phyloP scores from a whole-genome alignment of 2,329 filamentous ascomycete genomes.

The Penicillium sp. region DNA sequence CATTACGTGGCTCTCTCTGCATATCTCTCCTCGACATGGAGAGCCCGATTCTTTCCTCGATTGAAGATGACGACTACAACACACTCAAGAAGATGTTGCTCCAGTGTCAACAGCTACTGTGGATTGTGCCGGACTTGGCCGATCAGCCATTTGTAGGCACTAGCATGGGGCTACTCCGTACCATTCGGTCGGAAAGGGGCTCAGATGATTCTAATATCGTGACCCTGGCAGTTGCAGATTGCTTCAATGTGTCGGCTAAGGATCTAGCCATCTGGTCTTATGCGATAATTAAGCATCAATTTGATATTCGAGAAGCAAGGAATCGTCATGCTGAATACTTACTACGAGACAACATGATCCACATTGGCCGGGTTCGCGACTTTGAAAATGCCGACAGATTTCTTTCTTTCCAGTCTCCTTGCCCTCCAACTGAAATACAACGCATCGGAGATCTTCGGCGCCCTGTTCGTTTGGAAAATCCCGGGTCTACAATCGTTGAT shows the following conservation, averaged over 20 bases:
- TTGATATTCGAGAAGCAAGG: not conserved
- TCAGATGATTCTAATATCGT: constrained; percentile 23
- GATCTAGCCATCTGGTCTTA: not conserved
- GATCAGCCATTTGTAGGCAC: constrained; percentile 13
- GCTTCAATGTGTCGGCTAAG: not conserved
- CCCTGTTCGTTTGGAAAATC: constrained; percentile 11
- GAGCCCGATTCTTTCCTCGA: constrained; percentile 1
- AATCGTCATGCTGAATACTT: constrained; percentile 26
- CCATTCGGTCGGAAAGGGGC: constrained; percentile 25
- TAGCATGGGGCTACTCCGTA: constrained; percentile 23
- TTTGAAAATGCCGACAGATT: constrained; percentile 18
- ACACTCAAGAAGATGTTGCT: constrained; percentile 12
- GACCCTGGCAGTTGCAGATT: constrained; percentile 10
- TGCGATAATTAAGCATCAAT: constrained; percentile 20
- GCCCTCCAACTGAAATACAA: constrained; percentile 3
- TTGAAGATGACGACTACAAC: constrained; percentile 5
- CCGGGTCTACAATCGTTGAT: not conserved
- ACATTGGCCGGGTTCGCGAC: constrained; percentile 22
- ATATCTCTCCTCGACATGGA: constrained; percentile 23
- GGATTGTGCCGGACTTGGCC: constrained; percentile 13
- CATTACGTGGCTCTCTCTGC: constrained; percentile 4
- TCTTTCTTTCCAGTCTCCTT: constrained; percentile 12
- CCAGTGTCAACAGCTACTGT: constrained; percentile 16
- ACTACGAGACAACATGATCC: constrained; percentile 11
- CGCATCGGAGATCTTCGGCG: constrained; percentile 6